Percentiles rank a stretch among this genome's conserved stretches.
phyloP scores from a whole-genome alignment of 2,329 filamentous ascomycete species.

The Cladosporium sp. region DNA sequence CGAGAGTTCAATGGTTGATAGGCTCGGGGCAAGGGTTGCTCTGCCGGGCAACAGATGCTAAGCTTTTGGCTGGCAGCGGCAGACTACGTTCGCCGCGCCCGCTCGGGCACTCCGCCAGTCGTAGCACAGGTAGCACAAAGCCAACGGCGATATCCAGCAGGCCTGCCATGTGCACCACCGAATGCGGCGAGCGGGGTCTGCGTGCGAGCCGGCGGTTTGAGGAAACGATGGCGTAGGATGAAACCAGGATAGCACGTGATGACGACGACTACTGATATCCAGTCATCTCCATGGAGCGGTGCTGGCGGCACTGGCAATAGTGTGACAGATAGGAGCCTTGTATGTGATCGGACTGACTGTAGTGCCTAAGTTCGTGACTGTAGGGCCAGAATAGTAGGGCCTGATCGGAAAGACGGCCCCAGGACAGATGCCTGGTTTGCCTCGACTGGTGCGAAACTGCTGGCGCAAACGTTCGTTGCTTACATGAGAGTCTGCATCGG shows the following conservation, averaged over 20 bases:
- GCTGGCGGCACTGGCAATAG: background rate
- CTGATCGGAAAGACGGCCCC: conserved; percentile 7
- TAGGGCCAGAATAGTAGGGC: background rate
- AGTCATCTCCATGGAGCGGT: background rate
- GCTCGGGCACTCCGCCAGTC: conserved; percentile 18
- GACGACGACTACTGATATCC: background rate
- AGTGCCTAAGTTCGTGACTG: background rate
- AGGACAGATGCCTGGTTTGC: background rate
- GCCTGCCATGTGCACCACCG: conserved; percentile 11
- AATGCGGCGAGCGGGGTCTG: conserved; percentile 14
- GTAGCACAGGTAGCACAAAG: conserved; percentile 5
- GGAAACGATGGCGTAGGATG: conserved; percentile 11
- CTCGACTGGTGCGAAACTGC: background rate
- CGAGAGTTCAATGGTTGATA: background rate
- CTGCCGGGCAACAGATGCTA: conserved; percentile 2
- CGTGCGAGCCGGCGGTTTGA: conserved; percentile 18
- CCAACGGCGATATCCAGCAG: conserved; percentile 15
- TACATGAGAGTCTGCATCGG: conserved; percentile 1
- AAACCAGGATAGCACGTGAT: conserved; percentile 5
- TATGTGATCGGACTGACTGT: background rate
- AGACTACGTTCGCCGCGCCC: background rate
- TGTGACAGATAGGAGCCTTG: background rate
- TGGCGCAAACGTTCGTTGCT: conserved; percentile 7
- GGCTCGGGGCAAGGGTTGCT: conserved; percentile 7
- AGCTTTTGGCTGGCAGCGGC: conserved; percentile 8